These are phyloP conservation scores for Scedosporium aurantiacum DNA, from an alignment of 2,329 filamentous ascomycete genomes.

Conservation along the genomic window DNA sequence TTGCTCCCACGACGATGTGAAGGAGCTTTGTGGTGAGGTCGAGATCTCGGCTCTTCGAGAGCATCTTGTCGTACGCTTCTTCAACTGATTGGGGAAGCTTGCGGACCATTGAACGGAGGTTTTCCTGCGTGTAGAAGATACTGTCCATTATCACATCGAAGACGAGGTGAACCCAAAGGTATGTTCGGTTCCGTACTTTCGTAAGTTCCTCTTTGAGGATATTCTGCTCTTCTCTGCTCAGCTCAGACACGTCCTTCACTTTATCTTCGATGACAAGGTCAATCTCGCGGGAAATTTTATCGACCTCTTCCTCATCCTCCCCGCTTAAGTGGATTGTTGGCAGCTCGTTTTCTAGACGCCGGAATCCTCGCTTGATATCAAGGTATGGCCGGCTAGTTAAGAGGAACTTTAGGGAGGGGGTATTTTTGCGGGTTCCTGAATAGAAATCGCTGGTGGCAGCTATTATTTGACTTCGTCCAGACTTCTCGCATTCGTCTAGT, in stretches of 20 bases:
- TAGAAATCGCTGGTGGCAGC: slow-evolving; percentile 1
- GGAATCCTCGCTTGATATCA: slow-evolving; percentile 14
- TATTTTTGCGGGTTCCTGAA: background rate
- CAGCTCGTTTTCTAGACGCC: background rate
- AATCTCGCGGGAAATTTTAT: slow-evolving; percentile 13
- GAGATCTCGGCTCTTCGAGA: slow-evolving; percentile 10
- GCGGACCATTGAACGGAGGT: background rate
- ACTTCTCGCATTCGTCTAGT: slow-evolving; percentile 26
- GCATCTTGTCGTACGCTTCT: slow-evolving; percentile 16
- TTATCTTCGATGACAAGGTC: slow-evolving; percentile 11
- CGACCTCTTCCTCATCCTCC: slow-evolving; percentile 10
- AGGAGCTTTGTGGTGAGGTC: slow-evolving; percentile 11
- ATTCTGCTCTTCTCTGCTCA: slow-evolving; percentile 5
- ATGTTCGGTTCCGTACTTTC: slow-evolving; percentile 12
- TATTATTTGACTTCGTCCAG: background rate
- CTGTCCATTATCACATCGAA: slow-evolving; percentile 9
- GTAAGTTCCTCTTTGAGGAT: slow-evolving; percentile 9
- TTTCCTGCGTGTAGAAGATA: slow-evolving; percentile 5
- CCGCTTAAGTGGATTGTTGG: slow-evolving; percentile 13
- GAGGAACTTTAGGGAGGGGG: slow-evolving; percentile 23
- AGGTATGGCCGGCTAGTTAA: slow-evolving; percentile 20
- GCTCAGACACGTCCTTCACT: background rate
- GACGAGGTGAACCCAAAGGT: slow-evolving; percentile 17
- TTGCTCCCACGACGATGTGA: slow-evolving; percentile 16
- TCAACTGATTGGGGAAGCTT: slow-evolving; percentile 14